Base-by-base conservation (phyloP, 73 alveolate genomes). In the Paramecium sonneborni region DNA sequence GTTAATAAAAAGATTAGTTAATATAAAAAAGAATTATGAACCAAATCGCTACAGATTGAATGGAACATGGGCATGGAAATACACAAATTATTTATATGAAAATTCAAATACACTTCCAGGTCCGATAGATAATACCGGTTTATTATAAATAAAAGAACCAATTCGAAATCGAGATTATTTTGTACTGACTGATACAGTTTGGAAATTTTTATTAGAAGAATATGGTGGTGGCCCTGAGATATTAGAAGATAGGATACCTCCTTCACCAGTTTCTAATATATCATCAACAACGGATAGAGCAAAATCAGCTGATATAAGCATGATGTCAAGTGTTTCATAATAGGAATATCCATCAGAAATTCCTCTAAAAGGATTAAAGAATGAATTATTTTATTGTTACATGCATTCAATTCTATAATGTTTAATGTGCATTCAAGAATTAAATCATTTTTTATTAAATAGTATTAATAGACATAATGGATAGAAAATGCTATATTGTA, bases 171-270 rank as follows among this genome's bases (percentile, higher is more conserved):
- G 55, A 20, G 90, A 79, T 34, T 79, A 79, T 34, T 43, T 11
- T 46, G 30, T 79, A 12, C 23, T 79, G 34, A 79, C 9, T 41
- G 57, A 43, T 8, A 30, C 69, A 46, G 74, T 46, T 20, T 79
- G 90, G 90, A 41, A 41, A 24, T 79, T 79, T 26, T 34, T 79
- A 37, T 37, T 30, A 21, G 90, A 79, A 24, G 69, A 79, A 12
- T 79, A 79, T 34, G 44, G 74, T 7, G 90, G 90, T 0, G 90
- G 90, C 12, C 90, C 90, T 79, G 90, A 79, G 24, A 79, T 39
- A 10, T 14, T 79, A 9, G 34, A 24, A 12, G 74, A 79, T 0
- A 30, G 10, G 12, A 21, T 43, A 18, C 69, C 74, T 10, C 48
- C 44, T 41, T 38, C 90, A 11, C 76, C 90, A 43, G 21, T 30